phyloP scores from a whole-genome alignment of 1,139 yeast species.

The Yamadazyma kanchanaburiensis region DNA sequence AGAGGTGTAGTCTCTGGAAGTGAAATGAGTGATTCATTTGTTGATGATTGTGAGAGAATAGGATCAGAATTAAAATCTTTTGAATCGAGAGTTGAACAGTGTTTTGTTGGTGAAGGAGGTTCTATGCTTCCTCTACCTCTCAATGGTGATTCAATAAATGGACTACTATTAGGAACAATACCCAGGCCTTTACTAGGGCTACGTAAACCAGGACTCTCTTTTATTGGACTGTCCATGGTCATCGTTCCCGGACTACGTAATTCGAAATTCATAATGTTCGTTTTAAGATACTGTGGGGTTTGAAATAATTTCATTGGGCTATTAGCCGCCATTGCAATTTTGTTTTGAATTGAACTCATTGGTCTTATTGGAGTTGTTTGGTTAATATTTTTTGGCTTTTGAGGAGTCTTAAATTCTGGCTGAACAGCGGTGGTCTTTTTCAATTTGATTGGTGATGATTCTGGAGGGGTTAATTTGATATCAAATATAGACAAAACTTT shows the following conservation, averaged over 20 bases:
- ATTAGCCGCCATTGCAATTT: constrained; percentile 7
- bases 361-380: constrained; percentile 6
- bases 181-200: no score
- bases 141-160: neutral
- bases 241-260: no score
- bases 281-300: constrained; percentile 35
- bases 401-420: constrained; percentile 30
- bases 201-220: no score
- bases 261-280: constrained; percentile 20
- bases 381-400: constrained; percentile 17
- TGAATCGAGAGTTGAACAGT: no score
- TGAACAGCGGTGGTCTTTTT: constrained; percentile 4
- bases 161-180: constrained; percentile 8
- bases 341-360: constrained; percentile 11
- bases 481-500: constrained; percentile 67
- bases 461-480: constrained; percentile 44
- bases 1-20: constrained; percentile 11
- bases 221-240: no score
- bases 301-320: constrained; percentile 10
- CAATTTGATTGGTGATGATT: constrained; percentile 37
- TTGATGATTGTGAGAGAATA: no score
- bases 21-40: constrained; percentile 2
- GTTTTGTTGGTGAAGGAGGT: constrained; percentile 3
- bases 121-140: neutral
- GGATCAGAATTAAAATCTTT: no score